These are phyloP conservation scores for Talaromyces sp. DNA, from an alignment of 2,329 filamentous ascomycete genomes.

Conservation along the genomic window DNA sequence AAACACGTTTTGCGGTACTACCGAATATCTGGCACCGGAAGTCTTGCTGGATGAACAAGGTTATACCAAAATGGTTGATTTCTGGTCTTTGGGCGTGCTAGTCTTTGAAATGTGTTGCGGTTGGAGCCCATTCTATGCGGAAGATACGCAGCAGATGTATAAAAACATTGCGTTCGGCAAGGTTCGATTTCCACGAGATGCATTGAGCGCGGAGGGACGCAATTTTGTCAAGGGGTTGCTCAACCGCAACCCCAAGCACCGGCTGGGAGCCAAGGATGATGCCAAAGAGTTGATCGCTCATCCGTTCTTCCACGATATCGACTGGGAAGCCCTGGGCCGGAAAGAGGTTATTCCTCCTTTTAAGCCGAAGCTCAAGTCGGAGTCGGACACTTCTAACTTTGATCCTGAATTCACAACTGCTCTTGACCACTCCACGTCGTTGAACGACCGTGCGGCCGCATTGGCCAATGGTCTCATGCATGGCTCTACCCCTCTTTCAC, in stretches of 20 bases:
- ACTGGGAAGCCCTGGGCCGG: conserved; percentile 82
- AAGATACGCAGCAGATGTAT: conserved; percentile 99
- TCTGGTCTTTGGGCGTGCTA: conserved; percentile 95
- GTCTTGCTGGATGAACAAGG: conserved; percentile 92
- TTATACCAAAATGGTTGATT: conserved; percentile 99
- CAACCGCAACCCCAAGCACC: conserved; percentile 94
- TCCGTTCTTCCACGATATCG: conserved; percentile 88
- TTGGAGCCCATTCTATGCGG: conserved; percentile 98
- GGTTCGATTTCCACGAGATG: conserved; percentile 91
- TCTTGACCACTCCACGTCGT: conserved; percentile 74
- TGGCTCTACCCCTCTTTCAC: conserved; percentile 85
- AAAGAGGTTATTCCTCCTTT: conserved; percentile 95
- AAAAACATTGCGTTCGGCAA: conserved; percentile 99
- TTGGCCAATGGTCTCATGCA: conserved; percentile 75
- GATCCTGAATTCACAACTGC: conserved; percentile 98
- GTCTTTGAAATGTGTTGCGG: conserved; percentile 99
- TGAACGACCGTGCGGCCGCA: conserved; percentile 86
- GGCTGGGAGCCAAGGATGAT: conserved; percentile 83
- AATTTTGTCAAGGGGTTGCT: conserved; percentile 98
- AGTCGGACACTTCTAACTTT: conserved; percentile 96
- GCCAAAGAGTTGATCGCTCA: conserved; percentile 92
- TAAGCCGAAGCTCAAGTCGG: conserved; percentile 93
- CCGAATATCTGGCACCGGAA: conserved; percentile 93
- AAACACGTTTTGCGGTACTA: conserved; percentile 98
- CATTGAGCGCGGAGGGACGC: conserved; percentile 85